Evolutionary conservation across 495 filamentous ascomycete species (phyloP).

Genomic region (Neurospora pannonica): DNA sequence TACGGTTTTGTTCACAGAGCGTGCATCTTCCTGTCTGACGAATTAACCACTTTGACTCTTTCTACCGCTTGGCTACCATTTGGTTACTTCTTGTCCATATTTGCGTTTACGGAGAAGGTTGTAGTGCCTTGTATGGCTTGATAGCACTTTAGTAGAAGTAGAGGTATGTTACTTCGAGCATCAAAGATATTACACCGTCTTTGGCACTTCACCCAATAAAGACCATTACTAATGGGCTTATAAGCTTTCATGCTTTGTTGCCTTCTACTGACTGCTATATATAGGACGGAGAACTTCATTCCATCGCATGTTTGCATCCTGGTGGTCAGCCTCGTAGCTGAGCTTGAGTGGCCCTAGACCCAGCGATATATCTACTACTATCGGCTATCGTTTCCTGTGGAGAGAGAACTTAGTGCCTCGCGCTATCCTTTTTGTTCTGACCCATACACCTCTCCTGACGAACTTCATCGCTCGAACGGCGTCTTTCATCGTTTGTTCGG

Average conservation of each 20-base stretch:
- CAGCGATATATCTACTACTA: background rate
- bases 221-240: background rate
- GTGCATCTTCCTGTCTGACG: background rate
- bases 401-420: background rate
- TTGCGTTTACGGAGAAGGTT: background rate
- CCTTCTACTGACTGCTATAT: background rate
- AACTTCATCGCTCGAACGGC: background rate
- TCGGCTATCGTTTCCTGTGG: background rate
- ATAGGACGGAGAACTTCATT: background rate
- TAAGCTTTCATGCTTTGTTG: background rate
- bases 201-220: background rate
- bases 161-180: too few relatives aligned
- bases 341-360: background rate
- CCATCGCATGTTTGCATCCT: background rate
- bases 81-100: background rate
- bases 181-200: background rate
- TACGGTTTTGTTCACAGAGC: background rate
- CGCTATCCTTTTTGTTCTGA: background rate
- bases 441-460: background rate
- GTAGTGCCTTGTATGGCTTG: background rate
- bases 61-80: background rate
- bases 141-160: background rate
- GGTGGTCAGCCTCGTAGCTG: background rate
- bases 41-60: background rate
- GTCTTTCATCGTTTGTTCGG: background rate